A percentile compares a stretch with the other conserved stretches of the same genome.
Conservation (phyloP, 306 rosid species). For the Cicer pinnatifidum region DNA sequence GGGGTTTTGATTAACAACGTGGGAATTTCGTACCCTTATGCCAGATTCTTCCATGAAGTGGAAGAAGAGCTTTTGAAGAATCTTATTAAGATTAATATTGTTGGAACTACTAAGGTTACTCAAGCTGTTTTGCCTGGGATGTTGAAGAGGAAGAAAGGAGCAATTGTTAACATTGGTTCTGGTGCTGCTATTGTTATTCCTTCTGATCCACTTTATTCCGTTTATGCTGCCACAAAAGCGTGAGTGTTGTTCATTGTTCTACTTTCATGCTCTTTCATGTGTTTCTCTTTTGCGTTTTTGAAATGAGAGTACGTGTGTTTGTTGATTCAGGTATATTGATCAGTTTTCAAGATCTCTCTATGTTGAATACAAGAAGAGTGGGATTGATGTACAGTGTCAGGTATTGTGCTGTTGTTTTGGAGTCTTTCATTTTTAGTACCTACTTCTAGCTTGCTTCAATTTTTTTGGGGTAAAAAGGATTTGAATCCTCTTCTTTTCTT, state of each 20-base stretch:
- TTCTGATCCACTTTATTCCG: constrained; percentile 93
- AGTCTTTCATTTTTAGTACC: neutral
- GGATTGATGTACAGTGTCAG: constrained; percentile 99
- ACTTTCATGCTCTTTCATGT: neutral
- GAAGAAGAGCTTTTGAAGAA: constrained; percentile 74
- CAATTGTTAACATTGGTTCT: constrained; percentile 91
- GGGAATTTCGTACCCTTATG: constrained; percentile 90
- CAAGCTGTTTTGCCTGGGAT: constrained; percentile 84
- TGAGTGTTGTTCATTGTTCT: constrained; percentile 46
- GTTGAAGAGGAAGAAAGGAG: constrained; percentile 87
- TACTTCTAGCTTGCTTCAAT: neutral
- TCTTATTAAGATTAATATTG: constrained; percentile 81
- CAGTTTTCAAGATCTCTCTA: constrained; percentile 90
- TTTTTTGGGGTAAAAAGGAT: no score
- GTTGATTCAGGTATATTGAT: constrained; percentile 75
- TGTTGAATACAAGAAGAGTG: constrained; percentile 93
- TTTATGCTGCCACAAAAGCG: constrained; percentile 98
- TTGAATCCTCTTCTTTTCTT: no score
- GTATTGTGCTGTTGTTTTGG: constrained; percentile 53
- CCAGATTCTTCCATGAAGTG: constrained; percentile 85
- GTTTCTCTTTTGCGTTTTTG: neutral
- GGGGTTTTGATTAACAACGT: constrained; percentile 86
- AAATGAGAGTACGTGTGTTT: constrained; percentile 5
- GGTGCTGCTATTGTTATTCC: constrained; percentile 92
- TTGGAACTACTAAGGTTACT: constrained; percentile 87